Evolutionary conservation across 257 asterid species (phyloP), one percentile per base, ranked within the genome.

Genomic region (Primulina tabacum): DNA sequence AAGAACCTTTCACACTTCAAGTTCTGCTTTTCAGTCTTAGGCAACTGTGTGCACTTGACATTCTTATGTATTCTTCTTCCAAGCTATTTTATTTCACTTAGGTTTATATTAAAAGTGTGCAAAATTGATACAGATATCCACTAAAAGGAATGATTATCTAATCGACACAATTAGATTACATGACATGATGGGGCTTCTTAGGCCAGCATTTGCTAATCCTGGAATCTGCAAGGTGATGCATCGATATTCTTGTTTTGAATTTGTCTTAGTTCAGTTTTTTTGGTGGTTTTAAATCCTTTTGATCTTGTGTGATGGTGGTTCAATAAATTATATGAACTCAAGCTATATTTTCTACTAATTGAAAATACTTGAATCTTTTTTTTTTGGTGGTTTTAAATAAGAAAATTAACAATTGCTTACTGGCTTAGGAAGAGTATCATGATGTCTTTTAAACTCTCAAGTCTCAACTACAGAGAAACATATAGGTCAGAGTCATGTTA

Each of bases 91-190:
- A 5, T 43, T 30, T 70, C 3, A 57, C n/a, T 24, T 2, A 18
- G 28, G 12, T 52, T 18, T 50, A 26, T 7, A 28, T 60, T 59
- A 12, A 6, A 26, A n/a, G 63, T 28, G 21, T 50, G 43, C 34
- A 33, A 53, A 35, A n/a, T 40, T 72, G 68, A 43, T 43, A 12
- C 84, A 92, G 97, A 89, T 92, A 77, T 92, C 97, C 56, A 89
- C 98, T 34, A 47, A 71, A 68, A 73, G 62, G 34, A 79, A 81
- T 71, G 98, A 92, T 77, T 92, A 88, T 79, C 74, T 92, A 81
- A 83, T 93, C 43, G 96, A 90, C 81, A 74, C 99, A n/a, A 81
- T 93, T 65, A 78, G 71, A 55, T 82, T 93, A 75, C 99, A 89
- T 70, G 97, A 93, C 77, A 83, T 74, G 62, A 81, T 93, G 91